phyloP scores from a whole-genome alignment of 768 basidiomycete species.

The Kwoniella bestiolae region DNA sequence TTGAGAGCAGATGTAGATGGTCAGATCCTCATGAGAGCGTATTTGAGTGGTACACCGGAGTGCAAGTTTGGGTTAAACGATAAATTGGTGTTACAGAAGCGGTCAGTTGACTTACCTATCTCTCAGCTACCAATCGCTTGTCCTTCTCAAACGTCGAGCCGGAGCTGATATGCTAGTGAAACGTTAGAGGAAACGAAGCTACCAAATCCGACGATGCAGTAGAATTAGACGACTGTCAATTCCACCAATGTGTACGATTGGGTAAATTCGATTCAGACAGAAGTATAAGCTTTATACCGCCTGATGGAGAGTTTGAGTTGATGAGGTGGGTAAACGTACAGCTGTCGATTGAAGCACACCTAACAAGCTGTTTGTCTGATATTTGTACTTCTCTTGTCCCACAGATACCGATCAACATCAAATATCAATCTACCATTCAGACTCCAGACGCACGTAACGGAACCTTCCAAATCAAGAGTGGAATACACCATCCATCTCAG shows the following conservation, averaged over 20 bases:
- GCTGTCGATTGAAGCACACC: conserved; percentile 1
- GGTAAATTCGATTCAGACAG: conserved; percentile 92
- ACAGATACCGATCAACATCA: conserved; percentile 90
- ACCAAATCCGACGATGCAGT: conserved; percentile 66
- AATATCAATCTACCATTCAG: conserved; percentile 94
- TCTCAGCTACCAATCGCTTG: background rate
- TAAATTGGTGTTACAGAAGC: conserved; percentile 94
- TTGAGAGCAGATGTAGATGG: conserved; percentile 97
- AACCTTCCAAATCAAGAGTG: conserved; percentile 88
- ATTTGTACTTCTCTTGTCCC: background rate
- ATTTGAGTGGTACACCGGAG: conserved; percentile 93
- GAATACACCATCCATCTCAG: conserved; percentile 87
- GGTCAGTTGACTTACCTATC: conserved; percentile 54
- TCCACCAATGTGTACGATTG: conserved; percentile 96
- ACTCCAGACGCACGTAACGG: conserved; percentile 86
- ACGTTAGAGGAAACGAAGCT: conserved; percentile 32
- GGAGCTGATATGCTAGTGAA: background rate
- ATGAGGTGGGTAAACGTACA: conserved; percentile 71
- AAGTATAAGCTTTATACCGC: conserved; percentile 95
- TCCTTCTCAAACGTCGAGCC: background rate
- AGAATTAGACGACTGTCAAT: conserved; percentile 95
- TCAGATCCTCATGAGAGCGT: conserved; percentile 97
- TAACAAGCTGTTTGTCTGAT: no score
- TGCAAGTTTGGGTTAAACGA: conserved; percentile 99
- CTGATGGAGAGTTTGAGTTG: conserved; percentile 97